Evolutionary conservation across 805 yeast species (phyloP), one percentile per base, ranked within the genome.

Genomic region (Candida michaelii): DNA sequence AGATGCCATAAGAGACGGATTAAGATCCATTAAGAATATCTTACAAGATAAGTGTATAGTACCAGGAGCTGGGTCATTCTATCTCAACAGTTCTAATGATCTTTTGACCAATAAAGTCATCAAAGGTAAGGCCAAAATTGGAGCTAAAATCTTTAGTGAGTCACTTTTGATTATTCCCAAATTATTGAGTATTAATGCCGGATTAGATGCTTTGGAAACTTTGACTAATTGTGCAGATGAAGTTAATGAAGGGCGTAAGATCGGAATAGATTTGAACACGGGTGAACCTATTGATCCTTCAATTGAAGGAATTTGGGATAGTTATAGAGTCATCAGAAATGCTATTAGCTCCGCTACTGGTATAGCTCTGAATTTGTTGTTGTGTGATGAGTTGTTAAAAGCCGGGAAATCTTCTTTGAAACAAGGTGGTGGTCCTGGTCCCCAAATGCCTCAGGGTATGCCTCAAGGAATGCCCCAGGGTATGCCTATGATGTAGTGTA

Each of bases 41-140:
- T 69, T 93, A 40, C 85, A 82, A 57, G 99, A 93, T 63, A 78
- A 81, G 54, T 68, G 84, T 31, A 82, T 93, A 30, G 83, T 93
- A 35, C 97, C 99, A 5, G 99, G 99, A 48, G 99, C 93, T 1
- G 99, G 99, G 44, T 93, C 98, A 1, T 93, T 85, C 65, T 95
- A 83, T 70, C 73, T 93, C 58, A 83, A 95, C 42, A 88, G 91
- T 45, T 78, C 89, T 40, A 76, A 81, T 55, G 77, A 86, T 57
- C 71, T 89, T 50, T 66, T 71, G 43, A 69, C 68, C 46, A 73
- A 74, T 44, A 54, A 52, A 31, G 72, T 79, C 39, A 76, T 81
- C 43, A 87, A 84, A 63, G 98, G 99, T 45, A 85, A 87, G 64
- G 77, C 81, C 48, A 86, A 89, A 65, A 81, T 93, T 6, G 99